Evolutionary conservation across 2,329 filamentous ascomycete genomes (phyloP).

Genomic region (Thelonectria olida): DNA sequence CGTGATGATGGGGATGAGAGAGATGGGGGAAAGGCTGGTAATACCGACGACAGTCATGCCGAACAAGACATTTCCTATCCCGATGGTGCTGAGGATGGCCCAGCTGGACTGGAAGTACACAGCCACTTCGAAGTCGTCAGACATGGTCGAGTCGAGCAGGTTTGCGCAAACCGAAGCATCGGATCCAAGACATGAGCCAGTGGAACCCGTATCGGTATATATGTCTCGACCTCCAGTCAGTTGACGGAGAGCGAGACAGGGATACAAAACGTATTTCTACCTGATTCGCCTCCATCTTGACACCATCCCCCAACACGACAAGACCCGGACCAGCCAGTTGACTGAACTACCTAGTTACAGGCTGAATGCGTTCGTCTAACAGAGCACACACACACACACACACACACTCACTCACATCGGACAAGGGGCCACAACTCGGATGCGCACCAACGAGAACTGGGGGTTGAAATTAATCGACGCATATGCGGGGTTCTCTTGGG

Average conservation of each 20-base stretch:
- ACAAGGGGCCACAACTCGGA: not conserved
- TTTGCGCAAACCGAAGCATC: not conserved
- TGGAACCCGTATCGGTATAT: slow-evolving; percentile 5
- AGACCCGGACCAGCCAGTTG: not conserved
- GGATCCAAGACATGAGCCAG: not conserved
- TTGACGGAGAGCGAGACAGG: not conserved
- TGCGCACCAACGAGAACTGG: slow-evolving; percentile 20
- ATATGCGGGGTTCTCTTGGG: slow-evolving; percentile 16
- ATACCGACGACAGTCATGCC: slow-evolving; percentile 49
- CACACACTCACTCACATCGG: too few species aligned
- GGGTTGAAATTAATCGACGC: slow-evolving; percentile 12
- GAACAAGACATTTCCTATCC: slow-evolving; percentile 49
- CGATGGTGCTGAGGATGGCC: slow-evolving; percentile 54
- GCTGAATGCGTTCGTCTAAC: not conserved
- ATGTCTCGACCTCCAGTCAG: not conserved
- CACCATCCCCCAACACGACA: not conserved
- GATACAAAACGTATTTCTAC: not conserved
- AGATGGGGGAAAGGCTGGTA: slow-evolving; percentile 43
- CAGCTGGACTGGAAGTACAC: slow-evolving; percentile 52
- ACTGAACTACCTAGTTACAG: not conserved
- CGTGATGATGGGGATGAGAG: slow-evolving; percentile 47
- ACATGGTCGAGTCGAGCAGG: slow-evolving; percentile 5
- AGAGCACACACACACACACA: too few species aligned
- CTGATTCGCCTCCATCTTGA: not conserved
- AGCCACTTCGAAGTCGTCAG: slow-evolving; percentile 10